Conservation (phyloP, 352 stramenopile species). For the Phytophthora meadii region DNA sequence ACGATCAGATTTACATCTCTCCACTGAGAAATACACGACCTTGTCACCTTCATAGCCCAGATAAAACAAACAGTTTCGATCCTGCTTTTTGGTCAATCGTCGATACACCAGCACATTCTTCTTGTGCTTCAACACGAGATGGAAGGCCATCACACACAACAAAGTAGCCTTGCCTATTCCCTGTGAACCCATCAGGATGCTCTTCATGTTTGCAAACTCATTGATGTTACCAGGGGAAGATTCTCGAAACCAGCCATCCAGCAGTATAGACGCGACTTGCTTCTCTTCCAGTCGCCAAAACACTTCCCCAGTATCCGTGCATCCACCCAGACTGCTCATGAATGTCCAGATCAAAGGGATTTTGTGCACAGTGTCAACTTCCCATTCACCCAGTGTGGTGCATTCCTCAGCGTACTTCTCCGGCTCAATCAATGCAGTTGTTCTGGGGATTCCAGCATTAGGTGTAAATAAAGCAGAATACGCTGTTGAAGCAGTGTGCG, state of each 20-base stretch:
- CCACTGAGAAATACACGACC: constrained; percentile 11
- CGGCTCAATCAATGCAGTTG: not conserved
- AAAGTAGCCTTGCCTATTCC: constrained; percentile 43
- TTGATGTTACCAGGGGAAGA: constrained; percentile 21
- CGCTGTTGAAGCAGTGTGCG: too few relatives aligned
- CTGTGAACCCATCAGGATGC: constrained; percentile 31
- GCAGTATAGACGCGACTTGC: not conserved
- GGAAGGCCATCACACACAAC: constrained; percentile 41
- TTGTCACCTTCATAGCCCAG: constrained; percentile 20
- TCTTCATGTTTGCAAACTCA: constrained; percentile 22
- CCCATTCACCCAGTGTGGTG: not conserved
- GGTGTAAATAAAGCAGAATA: too few relatives aligned
- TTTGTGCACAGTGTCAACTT: not conserved
- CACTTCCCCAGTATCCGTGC: not conserved
- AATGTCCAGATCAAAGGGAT: constrained; percentile 3
- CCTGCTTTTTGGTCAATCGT: constrained; percentile 17
- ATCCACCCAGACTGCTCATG: not conserved
- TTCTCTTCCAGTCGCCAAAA: constrained; percentile 6
- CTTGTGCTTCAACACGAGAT: constrained; percentile 37
- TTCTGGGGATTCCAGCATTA: too few relatives aligned
- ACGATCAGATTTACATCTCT: not conserved
- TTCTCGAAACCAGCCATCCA: not conserved
- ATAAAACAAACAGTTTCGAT: constrained; percentile 16
- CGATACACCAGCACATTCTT: constrained; percentile 45
- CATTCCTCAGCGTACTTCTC: not conserved